Conservation (phyloP, 2,329 filamentous ascomycete genomes). For the Dactylonectria estremocensis region DNA sequence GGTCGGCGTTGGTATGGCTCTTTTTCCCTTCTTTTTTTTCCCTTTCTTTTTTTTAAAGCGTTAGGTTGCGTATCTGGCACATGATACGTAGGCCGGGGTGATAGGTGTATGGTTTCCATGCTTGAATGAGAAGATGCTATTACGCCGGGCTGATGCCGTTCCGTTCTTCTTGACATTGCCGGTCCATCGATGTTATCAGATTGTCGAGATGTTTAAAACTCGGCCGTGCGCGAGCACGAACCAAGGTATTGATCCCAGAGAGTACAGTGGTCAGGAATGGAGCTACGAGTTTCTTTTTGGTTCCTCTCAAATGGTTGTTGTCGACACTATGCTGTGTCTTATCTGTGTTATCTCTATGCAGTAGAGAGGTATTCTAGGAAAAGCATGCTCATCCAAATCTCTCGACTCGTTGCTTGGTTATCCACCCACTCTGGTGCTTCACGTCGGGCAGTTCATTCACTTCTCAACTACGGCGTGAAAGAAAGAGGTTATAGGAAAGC, state of each 20-base stretch:
- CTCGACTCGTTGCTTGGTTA: no score
- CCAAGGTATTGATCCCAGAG: no score
- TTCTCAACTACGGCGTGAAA: not conserved
- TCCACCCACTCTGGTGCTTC: no score
- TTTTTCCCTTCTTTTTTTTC: not conserved
- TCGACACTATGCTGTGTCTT: no score
- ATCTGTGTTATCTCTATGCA: no score
- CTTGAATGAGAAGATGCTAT: not conserved
- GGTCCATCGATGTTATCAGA: not conserved
- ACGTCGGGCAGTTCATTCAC: not conserved
- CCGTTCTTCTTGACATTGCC: not conserved
- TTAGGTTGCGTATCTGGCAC: not conserved
- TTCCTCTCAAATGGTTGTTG: no score
- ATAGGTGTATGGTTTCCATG: not conserved
- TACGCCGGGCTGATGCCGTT: not conserved
- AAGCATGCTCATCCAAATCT: no score
- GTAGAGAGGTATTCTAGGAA: no score
- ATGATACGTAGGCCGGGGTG: not conserved
- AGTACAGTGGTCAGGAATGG: no score
- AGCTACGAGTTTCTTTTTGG: no score
- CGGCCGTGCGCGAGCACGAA: no score
- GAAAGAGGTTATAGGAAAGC: not conserved
- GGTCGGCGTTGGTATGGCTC: conserved; percentile 6
- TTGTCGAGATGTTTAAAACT: no score
- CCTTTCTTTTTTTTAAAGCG: not conserved